Conservation (phyloP, 2,329 filamentous ascomycete species). For the Botryotinia convoluta region DNA sequence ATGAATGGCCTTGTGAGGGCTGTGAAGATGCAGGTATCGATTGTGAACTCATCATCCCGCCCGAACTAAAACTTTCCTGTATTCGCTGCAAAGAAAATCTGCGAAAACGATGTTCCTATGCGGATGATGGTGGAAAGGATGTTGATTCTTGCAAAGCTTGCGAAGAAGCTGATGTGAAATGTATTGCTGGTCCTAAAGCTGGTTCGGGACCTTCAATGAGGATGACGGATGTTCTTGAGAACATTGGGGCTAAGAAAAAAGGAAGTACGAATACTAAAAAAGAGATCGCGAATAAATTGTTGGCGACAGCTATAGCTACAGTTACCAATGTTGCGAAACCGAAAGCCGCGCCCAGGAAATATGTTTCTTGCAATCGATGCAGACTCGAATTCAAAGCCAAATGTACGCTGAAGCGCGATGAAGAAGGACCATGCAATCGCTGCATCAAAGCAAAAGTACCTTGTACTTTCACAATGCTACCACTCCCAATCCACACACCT, state of each 20-base stretch:
- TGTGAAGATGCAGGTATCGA: slow-evolving; percentile 29
- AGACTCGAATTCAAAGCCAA: slow-evolving; percentile 6
- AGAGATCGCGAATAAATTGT: background rate
- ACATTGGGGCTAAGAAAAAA: background rate
- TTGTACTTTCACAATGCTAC: slow-evolving; percentile 27
- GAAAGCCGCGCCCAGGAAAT: slow-evolving; percentile 16
- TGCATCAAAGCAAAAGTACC: slow-evolving; percentile 22
- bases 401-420: slow-evolving; percentile 26
- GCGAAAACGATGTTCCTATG: slow-evolving; percentile 27
- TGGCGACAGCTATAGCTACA: background rate
- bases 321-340: background rate
- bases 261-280: background rate
- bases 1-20: slow-evolving; percentile 31
- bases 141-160: slow-evolving; percentile 29
- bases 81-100: slow-evolving; percentile 27
- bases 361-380: slow-evolving; percentile 29
- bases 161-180: slow-evolving; percentile 23
- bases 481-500: background rate
- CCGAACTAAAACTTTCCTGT: slow-evolving; percentile 29
- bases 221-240: background rate
- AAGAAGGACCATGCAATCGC: slow-evolving; percentile 28
- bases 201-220: background rate
- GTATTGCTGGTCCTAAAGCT: slow-evolving; percentile 26
- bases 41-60: slow-evolving; percentile 29
- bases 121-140: slow-evolving; percentile 26